Conservation (phyloP, 768 basidiomycete species). For the Auricularia auricula-judae region DNA sequence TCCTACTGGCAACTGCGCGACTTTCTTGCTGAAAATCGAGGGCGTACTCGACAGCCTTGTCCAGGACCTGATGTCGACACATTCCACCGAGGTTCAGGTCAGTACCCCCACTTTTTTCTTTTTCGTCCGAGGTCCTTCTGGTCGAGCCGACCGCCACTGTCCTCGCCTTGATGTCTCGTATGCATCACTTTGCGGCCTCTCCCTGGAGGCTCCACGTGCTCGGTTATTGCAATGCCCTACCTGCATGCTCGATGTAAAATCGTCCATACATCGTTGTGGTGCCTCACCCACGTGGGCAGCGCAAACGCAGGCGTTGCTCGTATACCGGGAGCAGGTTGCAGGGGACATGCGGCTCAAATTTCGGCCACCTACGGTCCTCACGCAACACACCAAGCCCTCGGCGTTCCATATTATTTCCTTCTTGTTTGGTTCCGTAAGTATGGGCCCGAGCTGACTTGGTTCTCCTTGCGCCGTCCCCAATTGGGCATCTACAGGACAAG, state of each 20-base stretch:
- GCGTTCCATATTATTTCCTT: conserved; percentile 1
- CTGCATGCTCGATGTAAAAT: no score
- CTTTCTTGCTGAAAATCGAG: conserved; percentile 83
- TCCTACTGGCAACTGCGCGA: conserved; percentile 58
- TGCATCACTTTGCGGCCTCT: no score
- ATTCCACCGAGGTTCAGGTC: conserved; percentile 73
- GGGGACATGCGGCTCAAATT: background rate
- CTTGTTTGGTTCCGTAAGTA: conserved; percentile 1
- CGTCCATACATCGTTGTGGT: no score
- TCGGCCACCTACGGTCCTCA: background rate
- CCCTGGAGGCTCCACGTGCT: conserved; percentile 15
- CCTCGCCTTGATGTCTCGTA: no score
- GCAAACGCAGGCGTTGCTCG: background rate
- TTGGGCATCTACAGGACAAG: conserved; percentile 64
- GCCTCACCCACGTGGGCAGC: background rate
- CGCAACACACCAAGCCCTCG: no score
- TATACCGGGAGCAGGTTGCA: no score
- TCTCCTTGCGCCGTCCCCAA: conserved; percentile 14
- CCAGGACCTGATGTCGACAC: conserved; percentile 64
- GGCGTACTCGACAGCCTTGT: conserved; percentile 84
- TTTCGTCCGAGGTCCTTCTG: background rate
- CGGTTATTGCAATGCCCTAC: background rate
- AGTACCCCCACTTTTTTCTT: conserved; percentile 28
- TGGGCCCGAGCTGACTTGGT: conserved; percentile 12
- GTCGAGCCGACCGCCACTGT: background rate